Evolutionary conservation across 2,329 filamentous ascomycete genomes (phyloP).

Genomic region (Fusarium oxysporum): DNA sequence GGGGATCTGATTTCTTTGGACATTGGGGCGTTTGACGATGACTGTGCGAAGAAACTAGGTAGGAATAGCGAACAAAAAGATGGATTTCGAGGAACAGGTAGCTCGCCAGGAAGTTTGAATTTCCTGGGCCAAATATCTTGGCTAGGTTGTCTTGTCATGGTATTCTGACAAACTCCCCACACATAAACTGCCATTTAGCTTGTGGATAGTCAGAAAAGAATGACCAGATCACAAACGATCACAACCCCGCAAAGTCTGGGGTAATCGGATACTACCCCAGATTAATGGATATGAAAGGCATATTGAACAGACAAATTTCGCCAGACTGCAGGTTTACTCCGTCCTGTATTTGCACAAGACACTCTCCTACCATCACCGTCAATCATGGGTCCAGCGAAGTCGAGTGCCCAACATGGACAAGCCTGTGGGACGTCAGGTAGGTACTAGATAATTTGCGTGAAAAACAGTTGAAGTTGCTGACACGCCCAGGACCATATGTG

Average conservation of each 20-base stretch:
- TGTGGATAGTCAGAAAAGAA: neutral
- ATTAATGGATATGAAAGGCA: rapidly evolving
- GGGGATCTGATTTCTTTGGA: neutral
- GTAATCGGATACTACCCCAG: rapidly evolving
- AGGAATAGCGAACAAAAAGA: too few species aligned
- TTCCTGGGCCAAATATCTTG: too few species aligned
- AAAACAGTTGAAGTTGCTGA: rapidly evolving
- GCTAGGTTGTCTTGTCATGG: neutral
- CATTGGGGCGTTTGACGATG: neutral
- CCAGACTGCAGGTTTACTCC: rapidly evolving
- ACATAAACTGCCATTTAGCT: too few species aligned
- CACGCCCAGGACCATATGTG: neutral
- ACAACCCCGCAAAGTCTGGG: neutral
- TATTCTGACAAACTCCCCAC: neutral
- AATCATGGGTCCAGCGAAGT: rapidly evolving
- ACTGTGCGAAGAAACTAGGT: neutral
- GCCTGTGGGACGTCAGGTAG: neutral
- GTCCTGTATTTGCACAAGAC: neutral
- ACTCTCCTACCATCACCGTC: too few species aligned
- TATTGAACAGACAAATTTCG: too few species aligned
- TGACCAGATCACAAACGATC: neutral
- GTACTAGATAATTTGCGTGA: rapidly evolving
- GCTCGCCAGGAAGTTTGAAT: too few species aligned
- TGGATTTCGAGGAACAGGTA: too few species aligned
- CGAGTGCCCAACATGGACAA: neutral